These are phyloP conservation scores for Euphrasia confusa DNA, from an alignment of 257 asterid genomes.

Conservation along the genomic window DNA sequence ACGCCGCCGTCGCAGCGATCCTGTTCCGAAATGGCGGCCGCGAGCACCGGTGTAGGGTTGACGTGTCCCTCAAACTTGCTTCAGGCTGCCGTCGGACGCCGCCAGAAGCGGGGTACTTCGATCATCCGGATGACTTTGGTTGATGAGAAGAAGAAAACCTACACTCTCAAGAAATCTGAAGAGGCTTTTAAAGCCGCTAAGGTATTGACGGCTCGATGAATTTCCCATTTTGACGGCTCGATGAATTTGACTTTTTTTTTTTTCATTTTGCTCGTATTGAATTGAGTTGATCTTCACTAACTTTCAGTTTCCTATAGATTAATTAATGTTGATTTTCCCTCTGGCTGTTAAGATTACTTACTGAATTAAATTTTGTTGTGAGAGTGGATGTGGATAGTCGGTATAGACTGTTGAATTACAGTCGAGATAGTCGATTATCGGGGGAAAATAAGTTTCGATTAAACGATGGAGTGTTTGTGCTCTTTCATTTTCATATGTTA, in stretches of 20 bases:
- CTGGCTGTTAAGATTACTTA: not conserved
- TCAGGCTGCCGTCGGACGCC: slow-evolving; percentile 30
- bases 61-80: slow-evolving; percentile 37
- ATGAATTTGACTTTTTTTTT: not conserved
- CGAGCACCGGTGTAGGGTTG: slow-evolving; percentile 41
- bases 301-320: not conserved
- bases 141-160: slow-evolving; percentile 72
- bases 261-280: not conserved
- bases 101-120: slow-evolving; percentile 34
- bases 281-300: not conserved
- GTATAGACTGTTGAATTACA: not conserved
- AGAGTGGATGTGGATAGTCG: slow-evolving; percentile 19
- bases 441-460: not conserved
- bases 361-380: not conserved
- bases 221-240: slow-evolving; percentile 12
- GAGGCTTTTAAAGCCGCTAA: slow-evolving; percentile 93
- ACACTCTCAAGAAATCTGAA: slow-evolving; percentile 78
- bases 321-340: slow-evolving; percentile 14
- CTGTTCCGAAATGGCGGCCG: slow-evolving; percentile 40
- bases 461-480: not conserved
- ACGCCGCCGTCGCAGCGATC: not conserved
- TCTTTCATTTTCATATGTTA: no score
- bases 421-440: not conserved
- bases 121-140: slow-evolving; percentile 61
- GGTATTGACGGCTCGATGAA: slow-evolving; percentile 39